These are phyloP conservation scores for Talinum fruticosum DNA, from an alignment of 148 eudicot genomes.

Conservation along the genomic window DNA sequence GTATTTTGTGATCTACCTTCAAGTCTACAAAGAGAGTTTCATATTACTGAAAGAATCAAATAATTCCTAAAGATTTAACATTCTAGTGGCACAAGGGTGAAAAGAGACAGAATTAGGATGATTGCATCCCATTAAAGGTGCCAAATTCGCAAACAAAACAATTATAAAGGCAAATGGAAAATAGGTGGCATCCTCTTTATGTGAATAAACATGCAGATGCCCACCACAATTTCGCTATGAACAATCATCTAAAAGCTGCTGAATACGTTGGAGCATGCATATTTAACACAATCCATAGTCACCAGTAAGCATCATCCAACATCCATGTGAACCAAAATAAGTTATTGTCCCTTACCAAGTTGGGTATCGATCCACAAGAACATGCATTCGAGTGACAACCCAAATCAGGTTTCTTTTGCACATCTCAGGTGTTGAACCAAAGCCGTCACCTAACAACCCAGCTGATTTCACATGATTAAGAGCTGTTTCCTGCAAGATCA, in stretches of 20 bases:
- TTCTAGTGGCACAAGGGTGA: background rate
- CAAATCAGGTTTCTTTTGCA: slow-evolving; percentile 80
- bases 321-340: background rate
- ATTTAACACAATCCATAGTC: background rate
- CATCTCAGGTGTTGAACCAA: slow-evolving; percentile 99
- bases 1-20: background rate
- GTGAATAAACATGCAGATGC: background rate
- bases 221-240: background rate
- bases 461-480: slow-evolving; percentile 86
- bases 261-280: background rate
- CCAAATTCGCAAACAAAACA: too few species aligned
- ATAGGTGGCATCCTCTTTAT: background rate
- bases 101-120: too few species aligned
- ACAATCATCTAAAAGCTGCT: background rate
- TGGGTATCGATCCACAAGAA: slow-evolving; percentile 87
- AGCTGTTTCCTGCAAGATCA: slow-evolving; percentile 76
- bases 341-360: slow-evolving; percentile 59
- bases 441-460: slow-evolving; percentile 85
- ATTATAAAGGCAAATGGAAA: background rate
- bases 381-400: slow-evolving; percentile 95
- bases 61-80: background rate
- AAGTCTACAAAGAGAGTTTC: background rate
- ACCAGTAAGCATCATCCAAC: background rate
- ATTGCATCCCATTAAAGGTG: too few species aligned
- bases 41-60: background rate